Percentiles rank a stretch among this genome's conserved stretches.
Conservation (phyloP, 306 rosid genomes). For the Vigna radiata region DNA sequence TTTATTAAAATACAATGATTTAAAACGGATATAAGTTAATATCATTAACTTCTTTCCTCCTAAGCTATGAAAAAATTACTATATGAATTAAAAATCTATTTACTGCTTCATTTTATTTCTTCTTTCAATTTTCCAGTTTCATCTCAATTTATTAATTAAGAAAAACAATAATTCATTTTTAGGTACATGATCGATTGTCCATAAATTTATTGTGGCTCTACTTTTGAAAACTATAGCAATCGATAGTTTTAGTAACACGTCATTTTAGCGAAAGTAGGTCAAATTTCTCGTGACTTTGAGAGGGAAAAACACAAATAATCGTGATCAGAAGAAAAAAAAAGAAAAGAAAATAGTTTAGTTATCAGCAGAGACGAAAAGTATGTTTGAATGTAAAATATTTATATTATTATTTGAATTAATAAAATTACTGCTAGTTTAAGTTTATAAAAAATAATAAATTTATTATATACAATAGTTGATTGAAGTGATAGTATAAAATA, state of each 20-base stretch:
- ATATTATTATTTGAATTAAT: too few species aligned
- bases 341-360: too few species aligned
- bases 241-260: conserved; percentile 1
- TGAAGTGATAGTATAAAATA: neutral
- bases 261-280: conserved; percentile 13
- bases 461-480: too few species aligned
- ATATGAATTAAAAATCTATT: neutral
- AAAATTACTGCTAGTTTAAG: too few species aligned
- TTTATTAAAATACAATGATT: neutral
- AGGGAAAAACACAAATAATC: conserved; percentile 29
- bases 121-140: neutral
- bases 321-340: conserved; percentile 26
- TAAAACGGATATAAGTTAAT: neutral
- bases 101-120: neutral
- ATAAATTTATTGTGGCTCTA: conserved; percentile 31
- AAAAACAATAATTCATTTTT: neutral
- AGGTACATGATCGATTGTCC: neutral
- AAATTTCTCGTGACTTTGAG: conserved; percentile 38
- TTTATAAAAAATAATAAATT: too few species aligned
- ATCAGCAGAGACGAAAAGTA: too few species aligned
- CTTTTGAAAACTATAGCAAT: conserved; percentile 17
- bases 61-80: neutral
- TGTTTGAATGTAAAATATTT: too few species aligned
- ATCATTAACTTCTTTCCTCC: neutral
- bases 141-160: neutral